Base-by-base conservation (phyloP, 257 asterid genomes). In the Haberlea rhodopensis region DNA sequence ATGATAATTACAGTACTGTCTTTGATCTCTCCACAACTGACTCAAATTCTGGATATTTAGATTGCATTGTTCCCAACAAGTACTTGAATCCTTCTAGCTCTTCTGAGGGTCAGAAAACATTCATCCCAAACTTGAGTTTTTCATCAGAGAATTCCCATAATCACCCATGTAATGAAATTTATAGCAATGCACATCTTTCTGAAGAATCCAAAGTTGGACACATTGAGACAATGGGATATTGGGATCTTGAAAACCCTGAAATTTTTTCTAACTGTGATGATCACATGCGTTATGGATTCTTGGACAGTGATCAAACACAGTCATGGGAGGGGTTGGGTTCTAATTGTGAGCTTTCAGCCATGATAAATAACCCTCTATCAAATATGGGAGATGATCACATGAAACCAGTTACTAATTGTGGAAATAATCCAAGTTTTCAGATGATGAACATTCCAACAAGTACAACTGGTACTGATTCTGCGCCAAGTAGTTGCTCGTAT, bases 61-160 rank as follows among this genome's bases (percentile, higher is more conserved):
- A 86, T 53, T 82, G 97, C 81, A 86, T 94, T 1, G 96, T 94
- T 20, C 99, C 97, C 2, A 82, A 80, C 49, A 83, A 76, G 70
- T 94, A 81, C 69, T 72, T 94, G 71, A 87, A 84, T 72, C 97
- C 96, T 62, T 71, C 63, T 31, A 22, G 49, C 26, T 40, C 75
- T 1, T 20, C 40, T 16, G 71, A 26, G 5, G 52, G 57, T 57
- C 67, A 63, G 5, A 57, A n/a, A 37, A 37, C 3, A 9, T 15
- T 46, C 16, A 23, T 15, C 24, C 63, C 79, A 24, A 63, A 62
- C 58, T 7, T 22, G 22, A 57, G 45, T 51, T 43, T 73, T 28
- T 51, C 71, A 26, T 53, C 75, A 19, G 72, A 70, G 10, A 62
- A 62, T 19, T 52, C 74, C 23, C 18, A 55, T 49, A 18, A 63